Evolutionary conservation across 352 stramenopile genomes (phyloP), one percentile per base, ranked within the genome.

Genomic region (Globisporangium acanthophoron): DNA sequence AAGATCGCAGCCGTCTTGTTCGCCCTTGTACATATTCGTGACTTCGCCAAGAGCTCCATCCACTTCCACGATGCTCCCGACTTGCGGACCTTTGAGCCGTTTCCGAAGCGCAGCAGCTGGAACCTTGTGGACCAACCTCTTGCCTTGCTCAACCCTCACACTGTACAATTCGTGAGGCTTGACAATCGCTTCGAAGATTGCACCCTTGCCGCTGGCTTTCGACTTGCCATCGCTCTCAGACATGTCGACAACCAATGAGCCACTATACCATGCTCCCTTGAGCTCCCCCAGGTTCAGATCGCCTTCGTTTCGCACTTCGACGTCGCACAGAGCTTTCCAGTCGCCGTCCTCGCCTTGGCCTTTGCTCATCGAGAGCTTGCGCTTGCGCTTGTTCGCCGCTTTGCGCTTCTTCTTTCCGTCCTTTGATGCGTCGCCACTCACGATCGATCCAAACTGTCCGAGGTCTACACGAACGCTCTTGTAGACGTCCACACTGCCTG

Each of bases 61-160:
- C 16, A 90, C 69, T 33, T 88, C 76, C 41, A 92, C 78, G 12
- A 92, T 73, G 57, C 82, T 92, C 15, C 82, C 82, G 11, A 88
- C 56, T 68, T 90, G 79, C 3, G 82, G 79, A 8, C 64, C 39
- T 27, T 62, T 54, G 3, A 51, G 46, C 33, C 74, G 67, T 13
- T 66, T 59, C 9, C 82, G 80, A 52, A 92, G 45, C 12, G 53
- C 69, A 18, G 74, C 57, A 52, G 59, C 62, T 48, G 76, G 69
- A 12, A 92, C 62, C 9, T 87, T 79, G 35, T 65, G 69, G 20
- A 87, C 54, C 4, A 77, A 51, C 40, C 69, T 69, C 18, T 71
- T 71, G 4, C 69, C 62, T 59, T 54, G 59, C 15, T 78, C 27
- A 45, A 91, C 41, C 20, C 71, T 76, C 4, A 90, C 67, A n/a